Evolutionary conservation across 768 basidiomycete genomes (phyloP).

Genomic region (Xerocomellus intermedius): DNA sequence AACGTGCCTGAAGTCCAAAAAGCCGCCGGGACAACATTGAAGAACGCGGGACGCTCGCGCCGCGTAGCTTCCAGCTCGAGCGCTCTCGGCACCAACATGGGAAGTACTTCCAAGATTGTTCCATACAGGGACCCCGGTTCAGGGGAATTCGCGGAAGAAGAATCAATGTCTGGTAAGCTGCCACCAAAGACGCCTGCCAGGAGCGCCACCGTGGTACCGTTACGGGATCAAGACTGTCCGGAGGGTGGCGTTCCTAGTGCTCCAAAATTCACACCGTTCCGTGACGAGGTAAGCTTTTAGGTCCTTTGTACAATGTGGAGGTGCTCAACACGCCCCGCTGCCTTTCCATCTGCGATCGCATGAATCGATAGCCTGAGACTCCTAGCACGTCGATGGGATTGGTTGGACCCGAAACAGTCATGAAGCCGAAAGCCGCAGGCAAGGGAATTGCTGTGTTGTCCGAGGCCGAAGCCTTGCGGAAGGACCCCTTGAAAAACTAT

Average conservation of each 20-base stretch:
- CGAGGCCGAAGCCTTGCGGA: slow-evolving; percentile 76
- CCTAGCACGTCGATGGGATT: slow-evolving; percentile 29
- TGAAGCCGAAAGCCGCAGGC: slow-evolving; percentile 57
- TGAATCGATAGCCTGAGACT: slow-evolving; percentile 17
- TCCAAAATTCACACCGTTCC: slow-evolving; percentile 68
- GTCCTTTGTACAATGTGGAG: slow-evolving; percentile 2
- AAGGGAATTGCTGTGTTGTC: slow-evolving; percentile 46
- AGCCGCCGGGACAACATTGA: slow-evolving; percentile 63
- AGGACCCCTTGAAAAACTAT: slow-evolving; percentile 82
- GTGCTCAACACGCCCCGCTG: background rate
- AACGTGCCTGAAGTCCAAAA: slow-evolving; percentile 71
- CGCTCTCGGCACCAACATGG: slow-evolving; percentile 5
- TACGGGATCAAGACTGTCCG: slow-evolving; percentile 35
- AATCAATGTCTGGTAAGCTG: slow-evolving; percentile 31
- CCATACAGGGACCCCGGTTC: slow-evolving; percentile 64
- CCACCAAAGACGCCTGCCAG: slow-evolving; percentile 36
- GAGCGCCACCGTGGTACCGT: slow-evolving; percentile 37
- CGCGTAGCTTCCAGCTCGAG: slow-evolving; percentile 44
- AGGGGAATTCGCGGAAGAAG: slow-evolving; percentile 31
- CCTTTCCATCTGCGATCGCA: background rate
- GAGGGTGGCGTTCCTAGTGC: slow-evolving; percentile 40
- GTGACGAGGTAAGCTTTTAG: slow-evolving; percentile 57
- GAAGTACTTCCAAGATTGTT: slow-evolving; percentile 54
- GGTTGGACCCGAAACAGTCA: slow-evolving; percentile 52
- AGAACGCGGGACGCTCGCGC: slow-evolving; percentile 57